These are phyloP conservation scores for Diospyros kaki DNA, from an alignment of 148 eudicot genomes.

Conservation along the genomic window DNA sequence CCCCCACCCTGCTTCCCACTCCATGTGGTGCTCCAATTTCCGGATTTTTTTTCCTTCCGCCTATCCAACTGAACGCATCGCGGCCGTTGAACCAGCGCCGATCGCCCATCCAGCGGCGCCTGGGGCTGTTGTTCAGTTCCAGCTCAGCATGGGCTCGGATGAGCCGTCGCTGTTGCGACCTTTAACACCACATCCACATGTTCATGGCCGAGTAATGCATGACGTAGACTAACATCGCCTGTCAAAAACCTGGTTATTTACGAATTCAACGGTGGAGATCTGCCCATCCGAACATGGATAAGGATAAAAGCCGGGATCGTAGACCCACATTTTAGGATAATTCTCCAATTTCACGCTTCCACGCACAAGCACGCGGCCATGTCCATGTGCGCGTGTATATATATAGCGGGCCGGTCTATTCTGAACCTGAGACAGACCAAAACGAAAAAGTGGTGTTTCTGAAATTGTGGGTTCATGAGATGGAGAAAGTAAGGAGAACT, in stretches of 20 bases:
- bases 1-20: too few species aligned
- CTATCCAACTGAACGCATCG: neutral
- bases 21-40: too few species aligned
- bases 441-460: neutral
- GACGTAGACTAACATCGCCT: neutral
- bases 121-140: too few species aligned
- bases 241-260: neutral
- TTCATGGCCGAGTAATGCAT: neutral
- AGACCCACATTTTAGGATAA: constrained; percentile 8
- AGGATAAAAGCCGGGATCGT: constrained; percentile 31
- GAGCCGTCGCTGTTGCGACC: too few species aligned
- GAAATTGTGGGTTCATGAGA: neutral
- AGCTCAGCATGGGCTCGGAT: too few species aligned
- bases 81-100: neutral
- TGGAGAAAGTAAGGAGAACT: constrained; percentile 11
- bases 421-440: constrained; percentile 1
- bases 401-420: neutral
- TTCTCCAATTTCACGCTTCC: neutral
- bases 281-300: constrained; percentile 19
- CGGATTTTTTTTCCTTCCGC: too few species aligned
- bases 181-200: neutral
- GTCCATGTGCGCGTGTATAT: neutral
- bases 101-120: neutral
- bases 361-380: neutral
- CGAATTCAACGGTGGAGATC: constrained; percentile 8